Evolutionary conservation across 257 asterid species (phyloP).

Genomic region (Orobanche coerulescens): DNA sequence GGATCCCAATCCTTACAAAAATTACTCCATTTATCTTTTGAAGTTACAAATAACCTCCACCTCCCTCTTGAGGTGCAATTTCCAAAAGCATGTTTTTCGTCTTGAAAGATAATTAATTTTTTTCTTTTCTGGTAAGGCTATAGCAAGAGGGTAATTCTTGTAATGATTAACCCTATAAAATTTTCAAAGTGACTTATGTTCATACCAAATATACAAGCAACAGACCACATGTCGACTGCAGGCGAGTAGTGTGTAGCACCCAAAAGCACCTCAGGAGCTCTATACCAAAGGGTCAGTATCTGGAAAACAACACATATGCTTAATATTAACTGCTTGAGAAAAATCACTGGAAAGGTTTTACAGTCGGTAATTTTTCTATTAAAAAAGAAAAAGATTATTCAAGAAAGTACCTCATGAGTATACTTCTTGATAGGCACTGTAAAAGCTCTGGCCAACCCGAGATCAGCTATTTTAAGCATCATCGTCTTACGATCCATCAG

Average conservation of each 20-base stretch:
- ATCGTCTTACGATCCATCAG: conserved; percentile 90
- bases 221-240: conserved; percentile 98
- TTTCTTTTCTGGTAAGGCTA: no score
- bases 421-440: conserved; percentile 94
- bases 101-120: no score
- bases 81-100: no score
- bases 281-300: conserved; percentile 97
- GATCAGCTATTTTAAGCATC: conserved; percentile 94
- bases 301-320: conserved; percentile 30
- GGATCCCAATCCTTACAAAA: no score
- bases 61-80: no score
- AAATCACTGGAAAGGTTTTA: background rate
- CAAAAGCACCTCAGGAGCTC: conserved; percentile 98
- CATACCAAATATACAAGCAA: conserved; percentile 92
- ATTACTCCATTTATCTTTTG: no score
- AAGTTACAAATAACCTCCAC: no score
- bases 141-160: no score
- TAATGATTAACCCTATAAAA: no score
- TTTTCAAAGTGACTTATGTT: background rate
- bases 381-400: background rate
- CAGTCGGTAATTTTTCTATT: no score
- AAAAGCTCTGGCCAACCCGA: conserved; percentile 87
- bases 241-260: conserved; percentile 97
- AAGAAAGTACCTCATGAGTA: conserved; percentile 72
- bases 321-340: no score